These are phyloP conservation scores for Ogataea kodamae DNA, from an alignment of 805 yeast genomes.

Conservation along the genomic window DNA sequence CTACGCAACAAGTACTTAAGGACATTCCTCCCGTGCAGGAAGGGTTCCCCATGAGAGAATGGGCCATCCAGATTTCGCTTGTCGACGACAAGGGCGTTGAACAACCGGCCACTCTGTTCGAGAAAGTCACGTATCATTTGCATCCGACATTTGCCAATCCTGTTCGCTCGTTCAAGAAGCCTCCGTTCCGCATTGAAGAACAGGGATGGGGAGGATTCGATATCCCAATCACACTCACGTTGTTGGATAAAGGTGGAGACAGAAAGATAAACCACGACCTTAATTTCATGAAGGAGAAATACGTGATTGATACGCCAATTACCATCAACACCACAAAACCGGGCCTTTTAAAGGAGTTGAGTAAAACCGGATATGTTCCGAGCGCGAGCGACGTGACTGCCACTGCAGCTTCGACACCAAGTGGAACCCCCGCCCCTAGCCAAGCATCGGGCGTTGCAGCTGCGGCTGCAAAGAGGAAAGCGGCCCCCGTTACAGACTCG, in stretches of 20 bases:
- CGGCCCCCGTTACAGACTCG: conserved; percentile 26
- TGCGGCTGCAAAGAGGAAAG: conserved; percentile 13
- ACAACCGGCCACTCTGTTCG: conserved; percentile 82
- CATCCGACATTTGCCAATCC: conserved; percentile 96
- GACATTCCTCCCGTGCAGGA: conserved; percentile 84
- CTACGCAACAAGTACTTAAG: conserved; percentile 76
- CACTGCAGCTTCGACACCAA: conserved; percentile 25
- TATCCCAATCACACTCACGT: conserved; percentile 70
- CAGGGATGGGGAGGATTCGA: conserved; percentile 99
- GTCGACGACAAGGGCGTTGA: conserved; percentile 79
- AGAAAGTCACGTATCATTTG: conserved; percentile 86
- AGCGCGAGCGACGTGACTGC: conserved; percentile 30
- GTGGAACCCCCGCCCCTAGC: conserved; percentile 10
- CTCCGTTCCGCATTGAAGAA: conserved; percentile 85
- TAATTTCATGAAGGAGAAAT: conserved; percentile 75
- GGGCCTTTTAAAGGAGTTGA: conserved; percentile 63
- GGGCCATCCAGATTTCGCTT: conserved; percentile 77
- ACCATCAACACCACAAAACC: conserved; percentile 75
- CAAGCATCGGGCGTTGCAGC: conserved; percentile 6
- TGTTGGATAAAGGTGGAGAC: conserved; percentile 86
- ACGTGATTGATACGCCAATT: conserved; percentile 73
- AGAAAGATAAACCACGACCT: conserved; percentile 83
- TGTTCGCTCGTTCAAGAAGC: conserved; percentile 69
- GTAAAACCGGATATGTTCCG: conserved; percentile 83
- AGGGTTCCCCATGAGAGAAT: conserved; percentile 89